These are phyloP conservation scores for Pyrenophora tritici-repentis DNA, from an alignment of 2,329 filamentous ascomycete species.

Conservation along the genomic window DNA sequence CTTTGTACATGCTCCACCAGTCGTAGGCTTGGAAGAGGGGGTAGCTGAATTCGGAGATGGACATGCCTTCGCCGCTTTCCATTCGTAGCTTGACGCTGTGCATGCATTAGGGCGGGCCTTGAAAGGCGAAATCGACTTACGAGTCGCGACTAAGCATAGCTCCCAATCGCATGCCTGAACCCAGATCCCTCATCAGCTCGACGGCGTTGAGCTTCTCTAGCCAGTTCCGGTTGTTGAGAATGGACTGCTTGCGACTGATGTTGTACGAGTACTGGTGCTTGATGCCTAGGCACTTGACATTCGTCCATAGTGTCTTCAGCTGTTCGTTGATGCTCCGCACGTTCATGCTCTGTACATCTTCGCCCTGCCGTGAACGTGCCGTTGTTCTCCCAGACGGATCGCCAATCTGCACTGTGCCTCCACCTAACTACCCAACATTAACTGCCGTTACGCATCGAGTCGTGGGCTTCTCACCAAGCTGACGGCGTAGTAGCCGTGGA, in stretches of 20 bases:
- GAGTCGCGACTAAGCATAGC: constrained; percentile 88
- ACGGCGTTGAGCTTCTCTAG: constrained; percentile 72
- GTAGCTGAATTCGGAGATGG: constrained; percentile 90
- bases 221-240: constrained; percentile 87
- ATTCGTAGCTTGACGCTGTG: constrained; percentile 77
- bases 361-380: constrained; percentile 61
- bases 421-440: constrained; percentile 60
- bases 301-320: constrained; percentile 72
- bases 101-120: constrained; percentile 15
- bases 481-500: constrained; percentile 71
- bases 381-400: constrained; percentile 75
- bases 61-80: constrained; percentile 88
- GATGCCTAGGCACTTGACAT: constrained; percentile 68
- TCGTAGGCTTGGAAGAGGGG: constrained; percentile 95
- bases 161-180: constrained; percentile 75
- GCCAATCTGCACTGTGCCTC: constrained; percentile 76
- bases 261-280: constrained; percentile 68
- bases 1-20: constrained; percentile 85
- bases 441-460: constrained; percentile 11
- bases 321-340: constrained; percentile 71
- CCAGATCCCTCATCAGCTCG: constrained; percentile 76
- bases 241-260: constrained; percentile 67
- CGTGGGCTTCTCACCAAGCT: constrained; percentile 57
- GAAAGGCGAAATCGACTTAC: constrained; percentile 56
- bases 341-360: constrained; percentile 64